Evolutionary conservation across 768 basidiomycete genomes (phyloP).

Genomic region (Tricholoma furcatifolium): DNA sequence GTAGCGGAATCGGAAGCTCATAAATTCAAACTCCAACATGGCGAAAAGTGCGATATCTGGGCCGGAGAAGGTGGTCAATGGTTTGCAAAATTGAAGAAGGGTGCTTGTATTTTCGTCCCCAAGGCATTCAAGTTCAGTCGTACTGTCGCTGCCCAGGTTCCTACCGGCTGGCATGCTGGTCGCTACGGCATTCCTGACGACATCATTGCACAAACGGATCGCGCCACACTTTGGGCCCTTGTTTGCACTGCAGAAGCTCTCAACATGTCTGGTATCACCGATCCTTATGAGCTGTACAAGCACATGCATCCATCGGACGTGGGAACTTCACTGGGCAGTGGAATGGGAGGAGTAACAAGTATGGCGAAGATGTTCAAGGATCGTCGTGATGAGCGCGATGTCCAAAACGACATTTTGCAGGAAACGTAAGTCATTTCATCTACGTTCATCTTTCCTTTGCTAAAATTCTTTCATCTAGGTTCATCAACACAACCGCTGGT

Average conservation of each 20-base stretch:
- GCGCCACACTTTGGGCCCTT: conserved; percentile 91
- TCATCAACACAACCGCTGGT: conserved; percentile 98
- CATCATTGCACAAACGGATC: conserved; percentile 92
- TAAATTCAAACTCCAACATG: conserved; percentile 96
- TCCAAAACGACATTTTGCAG: conserved; percentile 97
- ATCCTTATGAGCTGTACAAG: conserved; percentile 97
- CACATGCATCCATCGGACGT: conserved; percentile 96
- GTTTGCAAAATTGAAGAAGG: conserved; percentile 99
- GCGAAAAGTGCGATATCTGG: conserved; percentile 96
- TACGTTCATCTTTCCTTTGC: not conserved
- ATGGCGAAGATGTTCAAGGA: conserved; percentile 99
- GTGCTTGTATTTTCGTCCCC: conserved; percentile 88
- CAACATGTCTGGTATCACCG: conserved; percentile 94
- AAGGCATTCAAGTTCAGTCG: conserved; percentile 96
- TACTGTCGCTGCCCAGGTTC: conserved; percentile 92
- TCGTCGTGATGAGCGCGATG: conserved; percentile 95
- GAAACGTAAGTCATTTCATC: conserved; percentile 76
- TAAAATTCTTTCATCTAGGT: conserved; percentile 45
- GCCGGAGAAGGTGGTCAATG: conserved; percentile 88
- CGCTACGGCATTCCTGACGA: conserved; percentile 97
- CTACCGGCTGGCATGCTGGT: conserved; percentile 95
- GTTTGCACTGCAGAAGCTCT: conserved; percentile 94
- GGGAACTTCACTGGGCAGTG: conserved; percentile 90
- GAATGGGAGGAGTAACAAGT: conserved; percentile 95
- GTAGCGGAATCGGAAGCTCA: conserved; percentile 87